phyloP scores from a whole-genome alignment of 805 yeast genomes.

The Kuraishia ogatae region DNA sequence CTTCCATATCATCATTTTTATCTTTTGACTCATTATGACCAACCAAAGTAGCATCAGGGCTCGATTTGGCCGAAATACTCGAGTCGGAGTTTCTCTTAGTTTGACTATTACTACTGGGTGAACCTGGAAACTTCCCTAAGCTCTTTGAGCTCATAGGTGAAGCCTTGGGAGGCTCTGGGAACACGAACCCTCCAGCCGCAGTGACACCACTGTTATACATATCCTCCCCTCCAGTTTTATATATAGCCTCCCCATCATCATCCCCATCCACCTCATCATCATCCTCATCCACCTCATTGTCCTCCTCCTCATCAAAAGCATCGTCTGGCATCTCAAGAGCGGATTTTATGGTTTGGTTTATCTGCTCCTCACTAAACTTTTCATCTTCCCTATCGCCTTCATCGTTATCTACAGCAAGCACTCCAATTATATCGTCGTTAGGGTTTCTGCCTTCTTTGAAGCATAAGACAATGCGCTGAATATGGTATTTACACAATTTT shows the following conservation, averaged over 20 bases:
- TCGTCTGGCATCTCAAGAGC: constrained; percentile 9
- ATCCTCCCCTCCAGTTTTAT: not conserved
- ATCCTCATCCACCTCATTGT: not conserved
- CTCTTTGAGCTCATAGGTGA: not conserved
- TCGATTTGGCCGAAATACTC: too few species aligned
- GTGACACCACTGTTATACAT: too few species aligned
- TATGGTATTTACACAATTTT: constrained; percentile 15
- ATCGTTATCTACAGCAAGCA: constrained; percentile 2
- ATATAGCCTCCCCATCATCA: constrained; percentile 9
- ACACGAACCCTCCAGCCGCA: not conserved
- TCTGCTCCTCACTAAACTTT: constrained; percentile 12
- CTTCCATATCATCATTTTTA: too few species aligned
- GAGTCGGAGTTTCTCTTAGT: too few species aligned
- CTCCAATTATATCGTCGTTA: constrained; percentile 12
- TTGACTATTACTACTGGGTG: too few species aligned
- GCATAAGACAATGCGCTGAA: constrained; percentile 9
- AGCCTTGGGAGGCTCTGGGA: not conserved
- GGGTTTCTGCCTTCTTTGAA: constrained; percentile 15
- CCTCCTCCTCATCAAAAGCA: constrained; percentile 3
- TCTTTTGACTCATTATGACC: too few species aligned
- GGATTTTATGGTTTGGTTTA: constrained; percentile 10
- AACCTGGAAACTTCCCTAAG: too few species aligned
- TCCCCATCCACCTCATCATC: constrained; percentile 8
- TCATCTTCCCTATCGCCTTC: constrained; percentile 9
- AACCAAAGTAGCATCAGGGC: too few species aligned